Base-by-base conservation (phyloP, 805 yeast genomes). In the Ascoidea tarda region DNA sequence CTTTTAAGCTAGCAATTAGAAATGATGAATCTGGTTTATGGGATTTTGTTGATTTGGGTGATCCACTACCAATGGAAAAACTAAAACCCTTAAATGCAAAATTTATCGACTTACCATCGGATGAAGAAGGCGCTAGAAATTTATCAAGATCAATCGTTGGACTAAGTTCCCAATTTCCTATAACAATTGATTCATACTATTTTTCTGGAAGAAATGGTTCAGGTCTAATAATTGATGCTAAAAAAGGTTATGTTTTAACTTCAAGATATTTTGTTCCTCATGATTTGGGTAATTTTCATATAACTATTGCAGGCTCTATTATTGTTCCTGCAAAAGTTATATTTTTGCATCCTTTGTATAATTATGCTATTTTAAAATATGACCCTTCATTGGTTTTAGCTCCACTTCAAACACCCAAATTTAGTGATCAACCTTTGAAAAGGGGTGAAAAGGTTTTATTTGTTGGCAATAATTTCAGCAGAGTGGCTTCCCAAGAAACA, bases 331-430 rank as follows among this genome's bases (percentile, higher is more conserved):
- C 84, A 1, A 73, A 79, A 57, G 93, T 89, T 32, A 81, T 81
- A 28, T 90, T 88, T 59, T 69, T 87, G 61, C 96, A 89, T 63
- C 96, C 97, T 42, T 79, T 87, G 45, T 87, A 84, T 59, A 89
- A 89, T 59, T 89, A 84, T 65, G 89, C 95, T 1, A 78, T 89
- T 53, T 72, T 90, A 32, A 78, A 86, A 63, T 90, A 87, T 64
- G 95, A 90, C 63, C 88, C 96, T 6, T 60, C 71, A 5, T 68
- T 87, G 50, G 83, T 90, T 14, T 64, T 75, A 28, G 90, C 95
- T 2, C 84, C 84, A 47, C 78, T 87, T 6, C 67, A 70, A 48
- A 76, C 95, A 1, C 93, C 96, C 4, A 71, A 71, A 52, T 76
- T 87, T 57, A 70, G 83, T 49, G 58, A 66, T 5, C 63, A 58